These are phyloP conservation scores for Trichoderma atrobrunneum DNA, from an alignment of 2,329 filamentous ascomycete species.

Conservation along the genomic window DNA sequence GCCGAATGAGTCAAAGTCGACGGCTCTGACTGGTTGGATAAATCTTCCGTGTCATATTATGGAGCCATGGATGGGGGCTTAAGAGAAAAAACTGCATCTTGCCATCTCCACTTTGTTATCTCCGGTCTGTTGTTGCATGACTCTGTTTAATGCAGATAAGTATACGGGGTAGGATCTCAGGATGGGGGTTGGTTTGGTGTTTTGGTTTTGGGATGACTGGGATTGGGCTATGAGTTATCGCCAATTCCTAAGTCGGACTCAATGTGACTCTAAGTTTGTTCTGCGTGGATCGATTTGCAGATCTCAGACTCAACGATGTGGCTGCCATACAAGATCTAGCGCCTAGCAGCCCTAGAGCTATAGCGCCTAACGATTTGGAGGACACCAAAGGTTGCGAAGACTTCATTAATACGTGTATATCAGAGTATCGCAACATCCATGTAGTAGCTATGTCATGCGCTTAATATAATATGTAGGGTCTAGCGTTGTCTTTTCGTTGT, in stretches of 20 bases:
- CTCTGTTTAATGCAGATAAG: not conserved
- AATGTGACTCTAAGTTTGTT: not conserved
- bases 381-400: not conserved
- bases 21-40: not conserved
- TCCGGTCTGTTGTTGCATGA: not conserved
- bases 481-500: not conserved
- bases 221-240: not conserved
- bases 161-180: not conserved
- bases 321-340: not conserved
- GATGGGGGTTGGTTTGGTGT: not conserved
- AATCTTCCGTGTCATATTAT: not conserved
- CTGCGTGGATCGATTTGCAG: no score
- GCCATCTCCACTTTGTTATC: not conserved
- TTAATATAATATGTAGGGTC: no score
- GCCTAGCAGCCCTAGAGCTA: not conserved
- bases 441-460: no score
- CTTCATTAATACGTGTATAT: not conserved
- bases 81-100: not conserved
- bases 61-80: not conserved
- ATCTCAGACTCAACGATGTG: no score
- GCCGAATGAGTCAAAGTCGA: slow-evolving; percentile 18
- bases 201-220: not conserved
- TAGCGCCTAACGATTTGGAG: no score
- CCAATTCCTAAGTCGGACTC: not conserved
- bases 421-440: no score